Conservation (phyloP, 805 yeast species). For the Candida insectalens region DNA sequence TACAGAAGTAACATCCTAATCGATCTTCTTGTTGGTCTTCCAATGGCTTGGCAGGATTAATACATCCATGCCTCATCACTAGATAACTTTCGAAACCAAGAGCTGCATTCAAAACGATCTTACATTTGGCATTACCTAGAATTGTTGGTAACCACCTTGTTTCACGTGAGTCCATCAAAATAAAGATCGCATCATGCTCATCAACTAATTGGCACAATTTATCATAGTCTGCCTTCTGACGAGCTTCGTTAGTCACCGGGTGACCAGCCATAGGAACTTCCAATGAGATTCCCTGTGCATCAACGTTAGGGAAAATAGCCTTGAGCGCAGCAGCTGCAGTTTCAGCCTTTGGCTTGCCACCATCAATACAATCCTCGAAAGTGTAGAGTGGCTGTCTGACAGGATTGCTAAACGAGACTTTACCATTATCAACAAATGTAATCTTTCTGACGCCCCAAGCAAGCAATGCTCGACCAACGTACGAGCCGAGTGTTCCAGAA, state of each 20-base stretch:
- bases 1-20: conserved; percentile 92
- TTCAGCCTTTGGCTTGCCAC: conserved; percentile 68
- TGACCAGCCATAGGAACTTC: conserved; percentile 98
- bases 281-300: conserved; percentile 48
- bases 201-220: conserved; percentile 42
- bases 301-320: conserved; percentile 71
- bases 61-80: conserved; percentile 86
- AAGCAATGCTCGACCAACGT: conserved; percentile 72
- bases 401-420: conserved; percentile 87
- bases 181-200: conserved; percentile 65
- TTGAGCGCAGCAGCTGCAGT: conserved; percentile 68
- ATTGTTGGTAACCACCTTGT: conserved; percentile 97
- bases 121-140: conserved; percentile 53
- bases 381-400: conserved; percentile 85
- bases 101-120: conserved; percentile 84
- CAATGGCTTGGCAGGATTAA: conserved; percentile 13
- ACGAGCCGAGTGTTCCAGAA: conserved; percentile 92
- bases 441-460: conserved; percentile 93
- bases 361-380: conserved; percentile 71
- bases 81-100: conserved; percentile 89
- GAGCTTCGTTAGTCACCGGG: conserved; percentile 49
- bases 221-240: conserved; percentile 42
- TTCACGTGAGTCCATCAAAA: conserved; percentile 91
- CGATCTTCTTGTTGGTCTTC: conserved; percentile 25
- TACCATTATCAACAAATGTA: conserved; percentile 84